These are phyloP conservation scores for Geum urbanum DNA, from an alignment of 306 rosid species.

Conservation along the genomic window DNA sequence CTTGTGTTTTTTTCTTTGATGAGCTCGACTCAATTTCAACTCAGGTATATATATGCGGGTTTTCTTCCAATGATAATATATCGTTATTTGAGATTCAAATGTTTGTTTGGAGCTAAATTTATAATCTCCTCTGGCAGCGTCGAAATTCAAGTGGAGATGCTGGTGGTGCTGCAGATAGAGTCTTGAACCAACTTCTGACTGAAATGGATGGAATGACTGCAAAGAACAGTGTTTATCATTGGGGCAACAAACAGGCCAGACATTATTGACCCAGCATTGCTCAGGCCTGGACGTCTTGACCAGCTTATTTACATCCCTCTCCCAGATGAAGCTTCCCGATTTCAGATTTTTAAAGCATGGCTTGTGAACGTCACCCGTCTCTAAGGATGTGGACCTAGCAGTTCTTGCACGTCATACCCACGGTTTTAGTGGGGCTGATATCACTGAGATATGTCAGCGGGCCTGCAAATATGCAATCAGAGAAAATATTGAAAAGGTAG, in stretches of 20 bases:
- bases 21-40: slow-evolving; percentile 74
- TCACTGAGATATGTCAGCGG: slow-evolving; percentile 69
- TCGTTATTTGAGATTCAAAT: neutral
- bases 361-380: slow-evolving; percentile 61
- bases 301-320: slow-evolving; percentile 63
- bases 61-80: neutral
- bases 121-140: slow-evolving; percentile 34
- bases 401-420: slow-evolving; percentile 52
- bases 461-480: slow-evolving; percentile 72
- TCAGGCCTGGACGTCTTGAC: slow-evolving; percentile 67
- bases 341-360: slow-evolving; percentile 72
- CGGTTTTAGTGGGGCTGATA: slow-evolving; percentile 70
- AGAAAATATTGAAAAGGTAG: slow-evolving; percentile 64
- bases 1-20: slow-evolving; percentile 73
- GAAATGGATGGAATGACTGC: slow-evolving; percentile 79
- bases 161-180: slow-evolving; percentile 74
- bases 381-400: slow-evolving; percentile 50
- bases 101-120: neutral
- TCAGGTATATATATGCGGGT: slow-evolving; percentile 34
- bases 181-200: slow-evolving; percentile 65
- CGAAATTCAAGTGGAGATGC: slow-evolving; percentile 59
- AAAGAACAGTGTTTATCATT: slow-evolving; percentile 63
- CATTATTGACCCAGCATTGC: slow-evolving; percentile 66
- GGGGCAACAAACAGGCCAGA: slow-evolving; percentile 78
- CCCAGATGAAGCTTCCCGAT: slow-evolving; percentile 59